These are phyloP conservation scores for Papilionanthe hybrid DNA, from an alignment of 116 monocot species.

Conservation along the genomic window DNA sequence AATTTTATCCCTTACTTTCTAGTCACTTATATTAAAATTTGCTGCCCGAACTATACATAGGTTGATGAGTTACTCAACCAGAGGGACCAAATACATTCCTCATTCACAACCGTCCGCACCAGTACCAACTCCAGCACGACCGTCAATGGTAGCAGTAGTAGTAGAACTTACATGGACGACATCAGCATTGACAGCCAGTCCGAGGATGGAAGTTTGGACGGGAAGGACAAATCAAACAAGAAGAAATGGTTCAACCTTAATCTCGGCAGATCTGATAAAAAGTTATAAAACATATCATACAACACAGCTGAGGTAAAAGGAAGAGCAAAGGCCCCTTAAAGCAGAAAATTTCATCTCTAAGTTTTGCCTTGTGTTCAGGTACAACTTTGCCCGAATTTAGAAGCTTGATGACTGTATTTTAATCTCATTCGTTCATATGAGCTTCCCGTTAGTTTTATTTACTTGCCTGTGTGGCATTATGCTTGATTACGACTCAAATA, in stretches of 20 bases:
- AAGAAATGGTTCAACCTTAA: conserved; percentile 84
- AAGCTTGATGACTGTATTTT: background rate
- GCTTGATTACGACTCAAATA: too few relatives aligned
- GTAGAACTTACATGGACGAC: conserved; percentile 32
- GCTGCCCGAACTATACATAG: conserved; percentile 18
- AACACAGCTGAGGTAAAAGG: background rate
- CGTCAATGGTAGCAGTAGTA: conserved; percentile 27
- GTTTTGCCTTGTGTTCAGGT: background rate
- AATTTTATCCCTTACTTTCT: too few relatives aligned
- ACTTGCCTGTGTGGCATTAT: background rate
- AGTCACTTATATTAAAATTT: background rate
- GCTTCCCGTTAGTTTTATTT: background rate
- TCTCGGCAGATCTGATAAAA: conserved; percentile 62
- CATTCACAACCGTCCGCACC: conserved; percentile 57
- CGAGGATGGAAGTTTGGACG: conserved; percentile 40
- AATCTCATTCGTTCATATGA: conserved; percentile 4
- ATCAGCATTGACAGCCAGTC: conserved; percentile 25
- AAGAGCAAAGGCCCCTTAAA: background rate
- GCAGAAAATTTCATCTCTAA: background rate
- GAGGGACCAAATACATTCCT: conserved; percentile 75
- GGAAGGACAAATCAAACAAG: conserved; percentile 49
- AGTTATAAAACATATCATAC: conserved; percentile 19
- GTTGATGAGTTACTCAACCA: conserved; percentile 83
- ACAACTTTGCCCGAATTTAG: background rate
- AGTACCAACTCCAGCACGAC: conserved; percentile 26